Conservation (phyloP, 345 rosid genomes). For the Aurinia saxatilis region DNA sequence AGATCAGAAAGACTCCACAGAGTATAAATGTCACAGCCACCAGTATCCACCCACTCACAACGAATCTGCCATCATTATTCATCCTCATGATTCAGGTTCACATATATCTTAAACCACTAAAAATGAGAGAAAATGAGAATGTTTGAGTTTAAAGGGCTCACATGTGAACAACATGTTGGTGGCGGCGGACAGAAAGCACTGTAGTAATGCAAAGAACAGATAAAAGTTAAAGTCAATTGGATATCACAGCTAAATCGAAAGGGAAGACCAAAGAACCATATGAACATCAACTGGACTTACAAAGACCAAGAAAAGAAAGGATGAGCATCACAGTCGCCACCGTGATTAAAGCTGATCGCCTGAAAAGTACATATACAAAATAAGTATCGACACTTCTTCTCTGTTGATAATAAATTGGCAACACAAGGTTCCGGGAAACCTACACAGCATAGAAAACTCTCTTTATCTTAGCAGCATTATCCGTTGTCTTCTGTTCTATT, state of each 20-base stretch:
- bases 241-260: constrained; percentile 6
- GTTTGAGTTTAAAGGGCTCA: constrained; percentile 31
- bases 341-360: constrained; percentile 67
- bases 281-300: constrained; percentile 42
- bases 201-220: constrained; percentile 26
- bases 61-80: constrained; percentile 46
- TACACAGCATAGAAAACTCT: constrained; percentile 67
- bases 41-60: constrained; percentile 82
- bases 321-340: constrained; percentile 88
- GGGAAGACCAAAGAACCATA: neutral
- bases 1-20: constrained; percentile 70
- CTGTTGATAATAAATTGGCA: neutral
- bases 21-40: constrained; percentile 83
- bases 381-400: neutral
- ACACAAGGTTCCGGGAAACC: constrained; percentile 23
- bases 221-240: neutral
- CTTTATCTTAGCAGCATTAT: constrained; percentile 62
- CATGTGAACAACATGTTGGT: constrained; percentile 71
- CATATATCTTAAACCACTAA: neutral
- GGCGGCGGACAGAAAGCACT: constrained; percentile 69
- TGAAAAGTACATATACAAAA: constrained; percentile 26
- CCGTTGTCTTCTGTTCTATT: constrained; percentile 56
- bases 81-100: constrained; percentile 4
- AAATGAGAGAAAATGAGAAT: neutral
- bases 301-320: constrained; percentile 70